phyloP scores from a whole-genome alignment of 2,329 filamentous ascomycete species.

The Aspergillus sp. region DNA sequence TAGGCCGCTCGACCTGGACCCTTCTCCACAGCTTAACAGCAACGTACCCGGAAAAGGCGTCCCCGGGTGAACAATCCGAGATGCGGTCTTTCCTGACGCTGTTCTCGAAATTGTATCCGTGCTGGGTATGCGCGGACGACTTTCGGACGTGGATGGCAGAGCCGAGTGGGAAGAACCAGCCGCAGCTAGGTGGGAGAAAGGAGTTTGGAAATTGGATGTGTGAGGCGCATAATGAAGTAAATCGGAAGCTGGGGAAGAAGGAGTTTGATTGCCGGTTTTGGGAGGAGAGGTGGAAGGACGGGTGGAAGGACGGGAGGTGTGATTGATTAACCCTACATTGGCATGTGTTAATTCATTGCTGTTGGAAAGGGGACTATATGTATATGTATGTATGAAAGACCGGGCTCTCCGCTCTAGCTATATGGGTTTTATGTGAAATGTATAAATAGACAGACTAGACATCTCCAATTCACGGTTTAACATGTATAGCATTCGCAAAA shows the following conservation, averaged over 20 bases:
- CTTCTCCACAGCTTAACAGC: constrained; percentile 90
- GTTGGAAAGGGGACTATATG: not conserved
- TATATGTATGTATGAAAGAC: not conserved
- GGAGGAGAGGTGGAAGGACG: constrained; percentile 93
- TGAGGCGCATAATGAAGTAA: constrained; percentile 52
- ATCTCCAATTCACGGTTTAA: constrained; percentile 1
- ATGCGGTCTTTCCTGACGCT: constrained; percentile 74
- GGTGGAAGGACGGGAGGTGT: constrained; percentile 70
- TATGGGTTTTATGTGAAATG: constrained; percentile 7
- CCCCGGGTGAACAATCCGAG: constrained; percentile 68
- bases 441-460: constrained; percentile 4
- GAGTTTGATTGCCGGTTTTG: constrained; percentile 86
- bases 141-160: constrained; percentile 78
- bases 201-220: constrained; percentile 53
- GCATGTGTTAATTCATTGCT: not conserved
- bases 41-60: constrained; percentile 73
- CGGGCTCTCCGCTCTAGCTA: not conserved
- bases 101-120: constrained; percentile 88
- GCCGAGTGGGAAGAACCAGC: constrained; percentile 58
- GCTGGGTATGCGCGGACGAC: constrained; percentile 92
- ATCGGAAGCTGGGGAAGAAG: constrained; percentile 79
- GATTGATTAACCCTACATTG: constrained; percentile 42
- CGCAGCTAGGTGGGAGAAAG: constrained; percentile 54
- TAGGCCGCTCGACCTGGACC: constrained; percentile 90
- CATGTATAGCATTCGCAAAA: constrained; percentile 11